Percentiles rank a stretch among this genome's conserved stretches.
Conservation (phyloP, 2,329 filamentous ascomycete species). For the Diaporthe citri region DNA sequence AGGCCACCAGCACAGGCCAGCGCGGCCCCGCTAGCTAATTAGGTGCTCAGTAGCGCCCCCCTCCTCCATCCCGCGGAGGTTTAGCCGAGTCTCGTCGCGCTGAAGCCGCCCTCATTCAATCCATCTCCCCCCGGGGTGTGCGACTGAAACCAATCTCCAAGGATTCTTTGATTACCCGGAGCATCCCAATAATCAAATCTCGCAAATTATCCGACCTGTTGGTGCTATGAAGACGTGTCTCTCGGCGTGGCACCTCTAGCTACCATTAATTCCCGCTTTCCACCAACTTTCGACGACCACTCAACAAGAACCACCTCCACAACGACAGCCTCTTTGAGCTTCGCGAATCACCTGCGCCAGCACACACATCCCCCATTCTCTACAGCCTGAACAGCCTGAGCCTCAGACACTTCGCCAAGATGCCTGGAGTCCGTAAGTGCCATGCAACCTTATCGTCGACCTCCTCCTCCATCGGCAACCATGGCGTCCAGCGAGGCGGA, state of each 20-base stretch:
- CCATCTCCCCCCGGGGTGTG: conserved; percentile 20
- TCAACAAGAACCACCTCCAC: conserved; percentile 18
- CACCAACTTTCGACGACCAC: conserved; percentile 8
- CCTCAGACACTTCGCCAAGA: conserved; percentile 50
- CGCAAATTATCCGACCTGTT: conserved; percentile 39
- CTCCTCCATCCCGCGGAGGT: conserved; percentile 8
- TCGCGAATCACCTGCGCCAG: conserved; percentile 12
- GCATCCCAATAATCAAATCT: conserved; percentile 38
- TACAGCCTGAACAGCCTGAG: background rate
- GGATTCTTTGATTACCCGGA: conserved; percentile 36
- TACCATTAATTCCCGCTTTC: conserved; percentile 15
- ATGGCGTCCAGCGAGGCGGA: conserved; percentile 18
- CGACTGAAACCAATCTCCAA: conserved; percentile 27
- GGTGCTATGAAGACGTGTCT: conserved; percentile 35
- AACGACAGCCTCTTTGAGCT: conserved; percentile 9
- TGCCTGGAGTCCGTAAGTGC: conserved; percentile 67
- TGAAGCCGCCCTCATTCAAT: conserved; percentile 12
- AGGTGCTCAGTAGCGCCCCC: conserved; percentile 21
- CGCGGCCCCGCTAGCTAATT: conserved; percentile 35
- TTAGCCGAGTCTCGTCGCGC: conserved; percentile 28
- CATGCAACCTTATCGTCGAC: conserved; percentile 25
- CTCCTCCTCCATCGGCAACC: conserved; percentile 20
- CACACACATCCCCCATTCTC: background rate
- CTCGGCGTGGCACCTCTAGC: conserved; percentile 28
- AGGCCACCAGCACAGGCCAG: conserved; percentile 18